Percentiles rank a stretch among this genome's conserved stretches.
Conservation (phyloP, 495 filamentous ascomycete genomes). For the Annulohypoxylon bovei region DNA sequence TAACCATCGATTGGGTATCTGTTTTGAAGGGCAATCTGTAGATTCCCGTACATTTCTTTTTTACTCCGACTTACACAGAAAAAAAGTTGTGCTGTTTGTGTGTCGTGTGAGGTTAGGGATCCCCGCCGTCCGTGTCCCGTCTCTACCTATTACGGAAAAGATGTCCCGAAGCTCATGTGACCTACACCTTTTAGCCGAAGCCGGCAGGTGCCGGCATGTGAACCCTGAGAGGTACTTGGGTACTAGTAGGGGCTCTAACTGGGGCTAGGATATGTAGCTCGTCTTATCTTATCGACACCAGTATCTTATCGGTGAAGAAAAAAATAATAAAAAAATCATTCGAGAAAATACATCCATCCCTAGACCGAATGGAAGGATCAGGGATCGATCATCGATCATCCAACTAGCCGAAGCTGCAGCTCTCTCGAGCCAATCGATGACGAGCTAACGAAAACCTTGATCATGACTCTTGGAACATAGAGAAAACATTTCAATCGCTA, state of each 20-base stretch:
- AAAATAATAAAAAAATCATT: not conserved
- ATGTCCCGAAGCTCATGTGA: slow-evolving; percentile 41
- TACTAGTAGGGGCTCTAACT: not conserved
- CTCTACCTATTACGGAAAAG: slow-evolving; percentile 36
- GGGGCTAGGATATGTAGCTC: slow-evolving; percentile 5
- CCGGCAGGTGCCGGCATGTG: slow-evolving; percentile 35
- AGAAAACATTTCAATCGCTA: not conserved
- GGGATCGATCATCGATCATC: not conserved
- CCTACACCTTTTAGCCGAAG: slow-evolving; percentile 37
- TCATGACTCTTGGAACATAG: slow-evolving; percentile 21
- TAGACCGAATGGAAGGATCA: not conserved
- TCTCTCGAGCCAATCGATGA: not conserved
- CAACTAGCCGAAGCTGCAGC: slow-evolving; percentile 8
- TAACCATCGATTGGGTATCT: slow-evolving; percentile 27
- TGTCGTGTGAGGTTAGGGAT: slow-evolving; percentile 26
- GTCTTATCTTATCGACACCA: slow-evolving; percentile 36
- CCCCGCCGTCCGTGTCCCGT: slow-evolving; percentile 23
- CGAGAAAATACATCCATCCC: not conserved
- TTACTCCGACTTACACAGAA: not conserved
- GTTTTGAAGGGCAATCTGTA: not conserved
- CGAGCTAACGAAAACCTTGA: not conserved
- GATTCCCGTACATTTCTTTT: not conserved
- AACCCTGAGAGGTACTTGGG: not conserved
- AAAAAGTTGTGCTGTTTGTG: slow-evolving; percentile 5
- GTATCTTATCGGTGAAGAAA: slow-evolving; percentile 24